Evolutionary conservation across 768 basidiomycete species (phyloP).

Genomic region (Tulasnella sp.): DNA sequence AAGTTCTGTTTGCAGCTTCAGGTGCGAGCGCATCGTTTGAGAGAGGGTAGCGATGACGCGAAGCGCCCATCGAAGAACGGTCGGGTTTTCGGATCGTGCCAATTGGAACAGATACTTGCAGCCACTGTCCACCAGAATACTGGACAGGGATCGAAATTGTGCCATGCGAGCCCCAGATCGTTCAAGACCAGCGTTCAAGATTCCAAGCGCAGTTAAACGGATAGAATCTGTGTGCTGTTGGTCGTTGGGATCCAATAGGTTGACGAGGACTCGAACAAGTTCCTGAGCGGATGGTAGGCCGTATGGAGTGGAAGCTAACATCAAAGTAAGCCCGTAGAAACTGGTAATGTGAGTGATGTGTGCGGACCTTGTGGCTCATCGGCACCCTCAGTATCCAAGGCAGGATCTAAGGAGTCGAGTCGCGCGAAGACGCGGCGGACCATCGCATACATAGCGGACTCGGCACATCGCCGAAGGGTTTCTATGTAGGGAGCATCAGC

Average conservation of each 20-base stretch:
- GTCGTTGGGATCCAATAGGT: conserved; percentile 89
- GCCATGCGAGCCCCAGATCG: conserved; percentile 67
- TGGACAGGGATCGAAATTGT: conserved; percentile 63
- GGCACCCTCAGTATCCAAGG: conserved; percentile 31
- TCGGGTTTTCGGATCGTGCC: conserved; percentile 77
- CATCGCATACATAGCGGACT: conserved; percentile 79
- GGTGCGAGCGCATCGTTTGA: conserved; percentile 69
- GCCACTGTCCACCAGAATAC: conserved; percentile 73
- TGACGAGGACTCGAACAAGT: conserved; percentile 85
- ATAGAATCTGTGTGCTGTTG: conserved; percentile 95
- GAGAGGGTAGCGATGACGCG: conserved; percentile 83
- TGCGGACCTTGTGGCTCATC: conserved; percentile 5
- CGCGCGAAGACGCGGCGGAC: conserved; percentile 73
- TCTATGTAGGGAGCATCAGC: conserved; percentile 38
- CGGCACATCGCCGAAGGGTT: conserved; percentile 75
- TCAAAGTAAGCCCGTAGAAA: not conserved
- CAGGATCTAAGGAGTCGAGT: conserved; percentile 55
- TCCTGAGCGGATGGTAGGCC: conserved; percentile 89
- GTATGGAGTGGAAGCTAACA: conserved; percentile 35
- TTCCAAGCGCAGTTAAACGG: conserved; percentile 74
- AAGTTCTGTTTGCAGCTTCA: conserved; percentile 92
- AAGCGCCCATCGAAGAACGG: conserved; percentile 67
- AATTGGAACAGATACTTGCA: conserved; percentile 98
- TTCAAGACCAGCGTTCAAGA: conserved; percentile 82
- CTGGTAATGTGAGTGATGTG: not conserved